Percentiles rank a stretch among this genome's conserved stretches.
Evolutionary conservation across 2,329 filamentous ascomycete genomes (phyloP).

Genomic region (Venturia nashicola): DNA sequence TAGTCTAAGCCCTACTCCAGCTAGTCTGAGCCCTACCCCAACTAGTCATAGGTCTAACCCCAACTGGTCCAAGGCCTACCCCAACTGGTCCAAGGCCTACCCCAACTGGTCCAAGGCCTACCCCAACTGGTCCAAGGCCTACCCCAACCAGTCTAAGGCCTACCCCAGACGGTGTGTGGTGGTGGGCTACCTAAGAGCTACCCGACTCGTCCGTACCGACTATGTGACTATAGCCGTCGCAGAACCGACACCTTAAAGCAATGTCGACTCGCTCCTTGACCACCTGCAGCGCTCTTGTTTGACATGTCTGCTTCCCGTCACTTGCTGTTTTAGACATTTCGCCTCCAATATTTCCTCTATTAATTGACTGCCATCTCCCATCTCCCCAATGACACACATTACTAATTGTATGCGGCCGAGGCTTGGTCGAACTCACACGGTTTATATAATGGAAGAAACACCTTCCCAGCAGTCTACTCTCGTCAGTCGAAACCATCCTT

Average conservation of each 20-base stretch:
- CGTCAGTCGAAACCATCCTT: background rate
- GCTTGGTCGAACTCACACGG: conserved; percentile 18
- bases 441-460: conserved; percentile 27
- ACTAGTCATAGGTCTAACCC: no score
- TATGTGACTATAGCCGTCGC: conserved; percentile 8
- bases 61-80: no score
- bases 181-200: background rate
- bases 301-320: conserved; percentile 6
- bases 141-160: no score
- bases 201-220: background rate
- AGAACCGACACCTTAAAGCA: conserved; percentile 8
- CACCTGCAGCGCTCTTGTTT: conserved; percentile 4
- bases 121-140: no score
- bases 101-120: no score
- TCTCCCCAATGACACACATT: conserved; percentile 26
- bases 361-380: background rate
- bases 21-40: no score
- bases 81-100: no score
- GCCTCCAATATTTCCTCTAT: background rate
- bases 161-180: background rate
- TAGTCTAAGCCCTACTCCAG: background rate
- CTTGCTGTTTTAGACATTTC: background rate
- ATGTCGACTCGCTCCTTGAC: background rate
- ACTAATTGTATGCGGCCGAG: conserved; percentile 28
- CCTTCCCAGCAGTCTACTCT: conserved; percentile 13